Base-by-base conservation (phyloP, 768 basidiomycete species). In the Kockovaella imperatae region DNA sequence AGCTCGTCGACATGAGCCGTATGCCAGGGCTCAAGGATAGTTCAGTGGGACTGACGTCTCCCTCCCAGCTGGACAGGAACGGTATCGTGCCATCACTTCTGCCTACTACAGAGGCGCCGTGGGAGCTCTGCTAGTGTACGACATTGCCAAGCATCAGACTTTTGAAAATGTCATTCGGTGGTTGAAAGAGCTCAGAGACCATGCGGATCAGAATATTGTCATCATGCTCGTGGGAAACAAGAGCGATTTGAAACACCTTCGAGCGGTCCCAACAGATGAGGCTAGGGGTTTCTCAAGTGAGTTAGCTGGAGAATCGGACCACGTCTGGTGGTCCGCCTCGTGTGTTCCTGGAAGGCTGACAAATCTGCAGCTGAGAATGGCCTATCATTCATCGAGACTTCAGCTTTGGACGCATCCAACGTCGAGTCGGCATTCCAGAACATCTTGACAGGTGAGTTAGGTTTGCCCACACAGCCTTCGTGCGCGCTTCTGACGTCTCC, bases 211-310 rank as follows among this genome's bases (percentile, higher is more conserved):
- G 39, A 89, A 85, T 76, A 89, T 89, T 51, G 87, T 87, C 44
- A 93, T 93, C 68, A 90, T 90, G 87, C 79, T 91, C 31, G 88
- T 93, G 10, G 89, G 89, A 11, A 96, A 96, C 78, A 96, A 99
- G 83, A 90, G 87, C 70, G 95, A 99, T 79, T 82, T 99, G 78
- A 90, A 95, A 75, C 95, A 97, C 70, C 73, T 96, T 62, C 77
- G 95, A 56, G 93, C 91, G 35, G 91, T 97, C 31, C 84, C 93
- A 26, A 97, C 91, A 25, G 95, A 99, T 42, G 95, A 99, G 77
- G 93, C 91, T 41, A 95, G 87, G 77, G 75, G 76, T 10, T 96
- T 96, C 72, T 75, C 89, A 29, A 78, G 90, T 88, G 71, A 67
- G 81, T 78, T 42, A 39, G 4, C 6, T 44, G 30, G 10, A 10